Conservation (phyloP, 805 yeast genomes). For the Lachancea waltii region DNA sequence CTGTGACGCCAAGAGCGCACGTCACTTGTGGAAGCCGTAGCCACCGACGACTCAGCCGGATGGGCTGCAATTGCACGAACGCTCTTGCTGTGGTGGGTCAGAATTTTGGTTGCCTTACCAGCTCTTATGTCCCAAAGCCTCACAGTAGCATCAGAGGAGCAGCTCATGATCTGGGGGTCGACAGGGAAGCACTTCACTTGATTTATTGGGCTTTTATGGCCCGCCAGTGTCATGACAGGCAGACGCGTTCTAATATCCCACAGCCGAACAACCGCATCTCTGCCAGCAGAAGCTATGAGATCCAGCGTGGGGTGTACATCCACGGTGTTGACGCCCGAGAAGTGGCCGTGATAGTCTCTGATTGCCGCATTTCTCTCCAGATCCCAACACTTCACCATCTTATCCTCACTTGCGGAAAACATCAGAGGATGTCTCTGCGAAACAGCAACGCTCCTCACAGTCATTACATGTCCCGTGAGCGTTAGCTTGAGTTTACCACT, state of each 20-base stretch:
- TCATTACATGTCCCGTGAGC: slow-evolving; percentile 86
- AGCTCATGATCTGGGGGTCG: slow-evolving; percentile 81
- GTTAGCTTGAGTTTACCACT: slow-evolving; percentile 63
- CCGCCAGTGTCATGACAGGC: slow-evolving; percentile 69
- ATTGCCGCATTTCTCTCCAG: slow-evolving; percentile 75
- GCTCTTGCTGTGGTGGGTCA: slow-evolving; percentile 82
- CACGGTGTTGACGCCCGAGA: slow-evolving; percentile 79
- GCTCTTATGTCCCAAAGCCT: slow-evolving; percentile 83
- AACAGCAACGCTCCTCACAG: slow-evolving; percentile 68
- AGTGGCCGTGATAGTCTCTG: slow-evolving; percentile 89
- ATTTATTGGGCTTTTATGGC: slow-evolving; percentile 74
- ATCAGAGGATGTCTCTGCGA: slow-evolving; percentile 78
- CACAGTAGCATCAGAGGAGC: slow-evolving; percentile 80
- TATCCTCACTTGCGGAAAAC: slow-evolving; percentile 91
- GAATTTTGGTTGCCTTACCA: slow-evolving; percentile 59
- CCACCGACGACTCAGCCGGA: slow-evolving; percentile 65
- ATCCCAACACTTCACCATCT: slow-evolving; percentile 93
- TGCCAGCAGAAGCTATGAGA: slow-evolving; percentile 74
- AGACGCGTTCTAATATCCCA: slow-evolving; percentile 89
- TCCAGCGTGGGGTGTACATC: slow-evolving; percentile 86
- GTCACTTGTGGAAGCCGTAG: slow-evolving; percentile 75
- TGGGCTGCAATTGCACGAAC: slow-evolving; percentile 68
- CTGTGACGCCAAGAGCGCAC: slow-evolving; percentile 82
- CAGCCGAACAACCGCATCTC: slow-evolving; percentile 78
- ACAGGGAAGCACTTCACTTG: slow-evolving; percentile 58